phyloP scores from a whole-genome alignment of 176 grass and related monocot species.

The Luzula sylvatica region DNA sequence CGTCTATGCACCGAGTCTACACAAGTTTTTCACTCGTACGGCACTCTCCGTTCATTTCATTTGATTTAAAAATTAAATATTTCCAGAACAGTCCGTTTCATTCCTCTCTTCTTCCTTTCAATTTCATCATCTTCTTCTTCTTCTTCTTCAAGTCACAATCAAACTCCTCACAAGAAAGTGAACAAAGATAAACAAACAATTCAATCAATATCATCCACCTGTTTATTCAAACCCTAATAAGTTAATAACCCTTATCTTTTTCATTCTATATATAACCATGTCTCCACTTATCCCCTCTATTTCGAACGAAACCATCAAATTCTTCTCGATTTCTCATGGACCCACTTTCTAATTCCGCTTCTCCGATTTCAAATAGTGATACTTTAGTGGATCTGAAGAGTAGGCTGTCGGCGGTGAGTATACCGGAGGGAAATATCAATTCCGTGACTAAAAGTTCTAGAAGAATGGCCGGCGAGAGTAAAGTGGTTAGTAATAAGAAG shows the following conservation, averaged over 20 bases:
- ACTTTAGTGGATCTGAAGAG: conserved; percentile 40
- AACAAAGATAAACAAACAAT: neutral
- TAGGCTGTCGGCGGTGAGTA: conserved; percentile 17
- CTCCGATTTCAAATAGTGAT: conserved; percentile 19
- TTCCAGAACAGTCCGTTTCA: conserved; percentile 5
- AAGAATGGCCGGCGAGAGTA: conserved; percentile 12
- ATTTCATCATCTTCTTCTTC: no score
- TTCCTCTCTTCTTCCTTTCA: neutral
- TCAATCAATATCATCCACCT: neutral
- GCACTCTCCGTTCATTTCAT: neutral
- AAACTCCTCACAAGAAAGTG: neutral
- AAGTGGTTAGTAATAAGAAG: conserved; percentile 48
- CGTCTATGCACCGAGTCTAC: neutral
- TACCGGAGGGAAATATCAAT: neutral
- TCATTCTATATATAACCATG: conserved; percentile 1
- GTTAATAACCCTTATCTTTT: conserved; percentile 8
- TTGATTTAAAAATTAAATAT: neutral
- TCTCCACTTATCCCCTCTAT: neutral
- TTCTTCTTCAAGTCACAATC: conserved; percentile 22
- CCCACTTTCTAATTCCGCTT: conserved; percentile 7
- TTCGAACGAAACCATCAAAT: neutral
- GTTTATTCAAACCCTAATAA: conserved; percentile 16
- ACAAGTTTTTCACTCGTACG: neutral
- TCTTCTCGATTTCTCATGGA: conserved; percentile 20
- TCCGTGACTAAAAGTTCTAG: neutral